Base-by-base conservation (phyloP, 106 monocot genomes). In the Iris macrosiphon region DNA sequence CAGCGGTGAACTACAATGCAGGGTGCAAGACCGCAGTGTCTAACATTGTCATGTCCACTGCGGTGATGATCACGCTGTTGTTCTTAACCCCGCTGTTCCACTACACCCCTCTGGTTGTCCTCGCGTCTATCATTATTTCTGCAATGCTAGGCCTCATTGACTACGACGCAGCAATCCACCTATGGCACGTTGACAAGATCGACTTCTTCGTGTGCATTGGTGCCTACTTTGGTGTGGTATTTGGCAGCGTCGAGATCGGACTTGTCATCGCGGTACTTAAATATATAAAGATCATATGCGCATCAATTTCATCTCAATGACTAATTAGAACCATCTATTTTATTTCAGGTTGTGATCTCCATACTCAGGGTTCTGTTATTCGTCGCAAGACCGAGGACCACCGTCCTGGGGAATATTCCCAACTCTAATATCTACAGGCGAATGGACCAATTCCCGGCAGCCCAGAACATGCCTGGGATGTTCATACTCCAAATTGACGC, bases 11-110 rank as follows among this genome's bases (percentile, higher is more conserved):
- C 73, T 85, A 75, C 71, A 84, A 95, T 21, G 89, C 94, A 22
- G 94, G 94, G 0, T 89, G 94, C 81, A 89, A 89, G 70, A 88
- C 94, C 3, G 85, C 94, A 2, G 60, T 90, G 72, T 96, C 95
- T 3, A 96, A 96, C 53, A 64, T 90, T 0, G 77, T 96, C 43
- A 89, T 89, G 89, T 72, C 94, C 19, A 39, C 41, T 9, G 75
- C 85, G 0, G 88, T 95, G 57, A 89, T 89, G 94, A 60, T 95
- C 65, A 84, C 84, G 0, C 68, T 95, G 19, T 51, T 95, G 11
- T 85, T 95, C 65, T 40, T 95, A 20, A 88, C 89, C 0, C 94
- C 94, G 7, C 61, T 95, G 19, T 95, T 95, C 66, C 70, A 89
- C 72, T 95, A 85, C 75, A 95, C 94, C 22, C 94, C 94, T 32